Evolutionary conservation across 805 yeast species (phyloP).

Genomic region (Sugiyamaella marilandica): DNA sequence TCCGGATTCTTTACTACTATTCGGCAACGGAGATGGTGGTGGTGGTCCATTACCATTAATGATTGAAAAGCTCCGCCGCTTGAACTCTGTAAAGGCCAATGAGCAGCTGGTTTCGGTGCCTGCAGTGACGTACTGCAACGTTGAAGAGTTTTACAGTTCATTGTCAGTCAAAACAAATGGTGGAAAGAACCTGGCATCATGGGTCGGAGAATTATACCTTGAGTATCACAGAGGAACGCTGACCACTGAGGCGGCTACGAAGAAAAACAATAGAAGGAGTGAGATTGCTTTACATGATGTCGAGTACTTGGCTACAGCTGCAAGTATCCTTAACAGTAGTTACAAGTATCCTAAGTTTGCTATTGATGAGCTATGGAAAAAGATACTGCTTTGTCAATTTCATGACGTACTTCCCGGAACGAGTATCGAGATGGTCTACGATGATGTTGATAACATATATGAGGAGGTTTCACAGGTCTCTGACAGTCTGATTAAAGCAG

Average conservation of each 20-base stretch:
- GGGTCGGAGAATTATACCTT: slow-evolving; percentile 88
- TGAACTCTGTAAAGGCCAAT: slow-evolving; percentile 61
- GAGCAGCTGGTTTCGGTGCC: slow-evolving; percentile 66
- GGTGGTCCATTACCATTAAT: slow-evolving; percentile 82
- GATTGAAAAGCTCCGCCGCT: slow-evolving; percentile 73
- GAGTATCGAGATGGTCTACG: slow-evolving; percentile 88
- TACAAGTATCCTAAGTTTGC: slow-evolving; percentile 67
- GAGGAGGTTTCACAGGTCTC: slow-evolving; percentile 42
- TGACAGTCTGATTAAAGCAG: background rate
- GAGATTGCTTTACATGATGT: slow-evolving; percentile 77
- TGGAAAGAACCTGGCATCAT: slow-evolving; percentile 66
- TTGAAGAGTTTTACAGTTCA: slow-evolving; percentile 70
- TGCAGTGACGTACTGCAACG: slow-evolving; percentile 65
- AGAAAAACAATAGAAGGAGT: slow-evolving; percentile 65
- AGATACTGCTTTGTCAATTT: slow-evolving; percentile 81
- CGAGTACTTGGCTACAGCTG: slow-evolving; percentile 72
- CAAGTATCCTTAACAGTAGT: slow-evolving; percentile 49
- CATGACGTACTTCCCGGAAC: slow-evolving; percentile 96
- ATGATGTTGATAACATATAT: slow-evolving; percentile 77
- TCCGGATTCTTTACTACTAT: slow-evolving; percentile 64
- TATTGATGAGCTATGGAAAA: slow-evolving; percentile 73
- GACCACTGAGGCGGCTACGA: slow-evolving; percentile 83
- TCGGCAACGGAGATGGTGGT: slow-evolving; percentile 87
- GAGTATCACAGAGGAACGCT: slow-evolving; percentile 96
- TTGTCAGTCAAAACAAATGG: slow-evolving; percentile 54